These are phyloP conservation scores for Canavalia gladiata DNA, from an alignment of 306 rosid species.

Conservation along the genomic window DNA sequence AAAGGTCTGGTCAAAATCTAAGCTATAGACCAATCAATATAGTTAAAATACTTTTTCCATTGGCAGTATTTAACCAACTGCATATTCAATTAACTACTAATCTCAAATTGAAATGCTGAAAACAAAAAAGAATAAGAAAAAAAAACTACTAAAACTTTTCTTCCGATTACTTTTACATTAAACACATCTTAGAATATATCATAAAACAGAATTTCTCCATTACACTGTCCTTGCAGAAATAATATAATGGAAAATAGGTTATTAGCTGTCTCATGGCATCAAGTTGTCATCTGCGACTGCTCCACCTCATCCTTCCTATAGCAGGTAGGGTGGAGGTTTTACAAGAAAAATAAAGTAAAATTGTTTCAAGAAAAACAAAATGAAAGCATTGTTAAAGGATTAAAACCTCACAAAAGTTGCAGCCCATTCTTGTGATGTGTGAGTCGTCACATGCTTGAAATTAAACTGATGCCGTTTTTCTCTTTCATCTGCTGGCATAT, in stretches of 20 bases:
- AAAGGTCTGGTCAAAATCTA: slow-evolving; percentile 33
- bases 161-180: not conserved
- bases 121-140: not conserved
- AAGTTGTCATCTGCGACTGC: slow-evolving; percentile 13
- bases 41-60: slow-evolving; percentile 23
- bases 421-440: slow-evolving; percentile 99
- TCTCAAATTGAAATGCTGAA: slow-evolving; percentile 8
- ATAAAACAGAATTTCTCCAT: slow-evolving; percentile 7
- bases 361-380: slow-evolving; percentile 31
- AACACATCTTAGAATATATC: not conserved
- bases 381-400: slow-evolving; percentile 33
- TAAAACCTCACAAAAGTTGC: slow-evolving; percentile 94
- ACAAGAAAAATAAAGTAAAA: slow-evolving; percentile 8
- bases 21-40: not conserved
- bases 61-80: slow-evolving; percentile 3
- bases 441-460: slow-evolving; percentile 93
- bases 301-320: not conserved
- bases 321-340: slow-evolving; percentile 8
- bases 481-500: slow-evolving; percentile 94
- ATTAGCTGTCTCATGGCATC: slow-evolving; percentile 24
- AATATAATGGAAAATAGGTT: not conserved
- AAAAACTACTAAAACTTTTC: not conserved
- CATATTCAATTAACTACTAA: not conserved
- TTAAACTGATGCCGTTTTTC: slow-evolving; percentile 93
- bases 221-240: not conserved